These are phyloP conservation scores for Fraxinus cuspidata DNA, from an alignment of 257 asterid genomes.

Conservation along the genomic window DNA sequence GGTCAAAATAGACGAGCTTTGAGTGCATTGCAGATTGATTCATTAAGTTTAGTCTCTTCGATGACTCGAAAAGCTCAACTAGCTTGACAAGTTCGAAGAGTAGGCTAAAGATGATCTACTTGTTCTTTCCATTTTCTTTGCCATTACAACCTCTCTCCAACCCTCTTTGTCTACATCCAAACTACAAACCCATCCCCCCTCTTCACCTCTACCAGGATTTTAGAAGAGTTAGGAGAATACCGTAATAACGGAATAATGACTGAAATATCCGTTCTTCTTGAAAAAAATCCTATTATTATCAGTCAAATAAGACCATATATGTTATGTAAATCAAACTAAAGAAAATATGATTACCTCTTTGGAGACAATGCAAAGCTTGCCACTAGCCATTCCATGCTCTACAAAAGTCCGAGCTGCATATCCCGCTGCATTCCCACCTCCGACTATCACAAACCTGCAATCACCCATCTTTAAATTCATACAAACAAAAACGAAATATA, in stretches of 20 bases:
- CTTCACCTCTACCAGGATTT: background rate
- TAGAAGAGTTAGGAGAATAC: background rate
- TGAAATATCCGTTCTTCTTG: no score
- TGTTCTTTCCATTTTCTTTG: background rate
- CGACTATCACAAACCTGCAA: slow-evolving; percentile 81
- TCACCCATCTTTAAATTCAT: background rate
- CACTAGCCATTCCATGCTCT: slow-evolving; percentile 86
- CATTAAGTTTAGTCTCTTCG: no score
- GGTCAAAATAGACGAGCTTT: no score
- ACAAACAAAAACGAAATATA: background rate
- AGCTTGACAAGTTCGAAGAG: background rate
- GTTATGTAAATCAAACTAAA: background rate
- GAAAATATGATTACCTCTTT: slow-evolving; percentile 59
- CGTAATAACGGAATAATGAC: background rate
- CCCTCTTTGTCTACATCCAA: background rate
- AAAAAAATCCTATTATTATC: background rate
- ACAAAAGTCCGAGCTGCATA: slow-evolving; percentile 89
- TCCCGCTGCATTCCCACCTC: slow-evolving; percentile 98
- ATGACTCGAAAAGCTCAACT: no score
- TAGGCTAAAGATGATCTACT: background rate
- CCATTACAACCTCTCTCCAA: background rate
- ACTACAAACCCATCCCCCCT: background rate
- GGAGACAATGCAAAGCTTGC: slow-evolving; percentile 88
- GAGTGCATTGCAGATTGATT: no score
- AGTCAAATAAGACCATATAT: background rate